Evolutionary conservation across 2,329 filamentous ascomycete genomes (phyloP).

Genomic region (Alternaria sp.): DNA sequence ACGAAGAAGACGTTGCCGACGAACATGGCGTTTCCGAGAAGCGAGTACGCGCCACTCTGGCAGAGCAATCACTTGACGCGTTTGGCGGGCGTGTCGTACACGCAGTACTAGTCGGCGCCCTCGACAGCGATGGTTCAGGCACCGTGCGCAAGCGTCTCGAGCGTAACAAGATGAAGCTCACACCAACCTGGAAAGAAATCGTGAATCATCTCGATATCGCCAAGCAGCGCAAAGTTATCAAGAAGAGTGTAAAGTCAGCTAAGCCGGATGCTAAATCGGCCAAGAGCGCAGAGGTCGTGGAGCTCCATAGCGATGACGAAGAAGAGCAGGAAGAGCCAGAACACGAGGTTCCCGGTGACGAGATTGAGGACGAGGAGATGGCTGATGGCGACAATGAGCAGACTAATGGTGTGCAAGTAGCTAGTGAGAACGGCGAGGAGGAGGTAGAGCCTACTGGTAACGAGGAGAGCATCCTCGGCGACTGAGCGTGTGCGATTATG

Average conservation of each 20-base stretch:
- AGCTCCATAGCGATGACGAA: slow-evolving; percentile 48
- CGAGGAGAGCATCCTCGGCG: slow-evolving; percentile 55
- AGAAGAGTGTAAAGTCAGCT: slow-evolving; percentile 33
- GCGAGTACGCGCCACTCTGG: slow-evolving; percentile 72
- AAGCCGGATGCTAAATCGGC: slow-evolving; percentile 55
- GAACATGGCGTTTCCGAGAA: slow-evolving; percentile 58
- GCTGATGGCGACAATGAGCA: slow-evolving; percentile 51
- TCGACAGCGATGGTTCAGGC: slow-evolving; percentile 65
- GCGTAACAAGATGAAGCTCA: slow-evolving; percentile 81
- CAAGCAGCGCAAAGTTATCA: slow-evolving; percentile 54
- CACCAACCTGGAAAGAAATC: slow-evolving; percentile 85
- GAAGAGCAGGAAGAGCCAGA: slow-evolving; percentile 32
- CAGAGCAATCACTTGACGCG: slow-evolving; percentile 86
- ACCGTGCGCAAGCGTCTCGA: slow-evolving; percentile 74
- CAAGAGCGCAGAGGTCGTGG: slow-evolving; percentile 52
- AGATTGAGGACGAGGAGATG: slow-evolving; percentile 53
- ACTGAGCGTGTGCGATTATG: slow-evolving; percentile 29
- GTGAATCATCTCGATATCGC: slow-evolving; percentile 76
- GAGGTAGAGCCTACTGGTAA: slow-evolving; percentile 46
- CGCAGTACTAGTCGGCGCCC: slow-evolving; percentile 75
- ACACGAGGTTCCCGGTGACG: slow-evolving; percentile 38
- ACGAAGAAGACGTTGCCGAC: slow-evolving; percentile 62
- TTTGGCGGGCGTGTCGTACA: slow-evolving; percentile 85
- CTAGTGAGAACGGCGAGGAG: slow-evolving; percentile 39
- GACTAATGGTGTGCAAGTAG: slow-evolving; percentile 53